A percentile compares a stretch with the other conserved stretches of the same genome.
phyloP scores from a whole-genome alignment of 2,329 filamentous ascomycete species.

The Zymoseptoria ardabiliae region DNA sequence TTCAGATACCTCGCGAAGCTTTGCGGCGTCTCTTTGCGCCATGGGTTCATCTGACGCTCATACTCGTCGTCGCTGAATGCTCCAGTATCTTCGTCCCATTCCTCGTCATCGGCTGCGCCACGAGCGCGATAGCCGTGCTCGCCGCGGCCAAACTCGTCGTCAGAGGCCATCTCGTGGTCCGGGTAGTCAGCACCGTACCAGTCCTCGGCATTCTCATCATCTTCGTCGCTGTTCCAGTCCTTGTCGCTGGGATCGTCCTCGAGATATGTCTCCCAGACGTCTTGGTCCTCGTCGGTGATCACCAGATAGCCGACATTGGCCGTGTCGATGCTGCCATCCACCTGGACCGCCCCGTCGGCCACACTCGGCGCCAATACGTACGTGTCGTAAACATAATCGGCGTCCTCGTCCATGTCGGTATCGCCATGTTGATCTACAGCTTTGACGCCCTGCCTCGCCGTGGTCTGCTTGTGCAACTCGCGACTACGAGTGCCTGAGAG shows the following conservation, averaged over 20 bases:
- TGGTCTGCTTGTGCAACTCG: conserved; percentile 19
- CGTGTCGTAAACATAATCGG: conserved; percentile 57
- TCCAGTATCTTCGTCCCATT: conserved; percentile 27
- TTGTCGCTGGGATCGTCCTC: conserved; percentile 46
- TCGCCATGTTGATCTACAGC: conserved; percentile 24
- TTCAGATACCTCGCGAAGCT: conserved; percentile 19
- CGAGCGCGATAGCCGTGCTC: conserved; percentile 35
- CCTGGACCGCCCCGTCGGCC: conserved; percentile 23
- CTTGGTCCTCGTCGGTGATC: conserved; percentile 45
- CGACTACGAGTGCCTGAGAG: conserved; percentile 21
- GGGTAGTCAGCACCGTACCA: conserved; percentile 75
- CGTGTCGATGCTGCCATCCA: conserved; percentile 23
- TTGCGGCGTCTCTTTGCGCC: conserved; percentile 21
- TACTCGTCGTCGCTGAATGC: conserved; percentile 25
- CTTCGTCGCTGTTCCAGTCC: conserved; percentile 53
- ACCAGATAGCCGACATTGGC: conserved; percentile 41
- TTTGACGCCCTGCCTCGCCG: conserved; percentile 6
- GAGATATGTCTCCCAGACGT: conserved; percentile 51
- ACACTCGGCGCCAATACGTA: conserved; percentile 43
- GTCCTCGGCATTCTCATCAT: conserved; percentile 64
- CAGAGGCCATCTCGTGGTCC: conserved; percentile 68
- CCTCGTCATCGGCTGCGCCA: conserved; percentile 36
- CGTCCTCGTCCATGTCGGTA: conserved; percentile 37
- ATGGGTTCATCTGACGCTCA: conserved; percentile 25
- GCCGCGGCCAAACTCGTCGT: conserved; percentile 53